Percentiles rank a stretch among this genome's conserved stretches.
Conservation (phyloP, 2,329 filamentous ascomycete genomes). For the Annulohypoxylon truncatum region DNA sequence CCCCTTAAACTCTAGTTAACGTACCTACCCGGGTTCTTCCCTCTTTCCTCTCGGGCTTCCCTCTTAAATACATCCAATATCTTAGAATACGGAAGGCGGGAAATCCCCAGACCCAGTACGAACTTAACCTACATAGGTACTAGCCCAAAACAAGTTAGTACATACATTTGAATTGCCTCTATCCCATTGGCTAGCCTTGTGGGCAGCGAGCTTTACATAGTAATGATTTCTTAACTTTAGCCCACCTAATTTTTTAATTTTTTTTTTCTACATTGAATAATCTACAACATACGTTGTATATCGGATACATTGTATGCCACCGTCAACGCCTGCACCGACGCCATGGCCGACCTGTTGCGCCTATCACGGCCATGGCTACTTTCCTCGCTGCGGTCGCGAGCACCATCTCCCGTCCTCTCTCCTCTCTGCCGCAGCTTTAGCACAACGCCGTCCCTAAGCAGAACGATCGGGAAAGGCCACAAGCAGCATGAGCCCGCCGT, state of each 20-base stretch:
- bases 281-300: neutral
- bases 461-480: neutral
- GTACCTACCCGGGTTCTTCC: neutral
- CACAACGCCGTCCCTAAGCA: slow-evolving; percentile 25
- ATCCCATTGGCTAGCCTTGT: neutral
- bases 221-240: neutral
- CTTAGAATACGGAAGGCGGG: too few relatives aligned
- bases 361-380: slow-evolving; percentile 32
- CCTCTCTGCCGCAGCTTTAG: slow-evolving; percentile 28
- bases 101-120: too few relatives aligned
- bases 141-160: neutral
- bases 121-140: too few relatives aligned
- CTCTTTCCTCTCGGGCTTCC: neutral
- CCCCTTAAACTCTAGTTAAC: slow-evolving; percentile 11
- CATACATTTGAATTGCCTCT: neutral
- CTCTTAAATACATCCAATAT: too few relatives aligned
- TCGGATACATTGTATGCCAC: neutral
- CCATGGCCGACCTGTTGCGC: slow-evolving; percentile 36
- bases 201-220: neutral
- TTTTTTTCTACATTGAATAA: too few relatives aligned
- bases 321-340: neutral
- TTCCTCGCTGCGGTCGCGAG: slow-evolving; percentile 5
- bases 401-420: slow-evolving; percentile 19
- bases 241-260: neutral
- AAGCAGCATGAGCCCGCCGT: neutral